Evolutionary conservation across 208 protist species (phyloP).

Genomic region (Tetramitus jugosus): DNA sequence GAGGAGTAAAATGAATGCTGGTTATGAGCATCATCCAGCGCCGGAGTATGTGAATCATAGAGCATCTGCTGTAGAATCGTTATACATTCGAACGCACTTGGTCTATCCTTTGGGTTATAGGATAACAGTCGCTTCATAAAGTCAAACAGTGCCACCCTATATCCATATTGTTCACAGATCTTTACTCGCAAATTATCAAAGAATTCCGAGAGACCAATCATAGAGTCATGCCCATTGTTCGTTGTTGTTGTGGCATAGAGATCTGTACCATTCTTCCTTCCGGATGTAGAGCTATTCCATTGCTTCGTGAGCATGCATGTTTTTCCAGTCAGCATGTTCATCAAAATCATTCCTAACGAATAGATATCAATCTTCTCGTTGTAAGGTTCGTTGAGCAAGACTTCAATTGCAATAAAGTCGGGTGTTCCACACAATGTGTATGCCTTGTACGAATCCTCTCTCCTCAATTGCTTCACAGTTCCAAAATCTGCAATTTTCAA

Average conservation of each 20-base stretch:
- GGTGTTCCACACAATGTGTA: not conserved
- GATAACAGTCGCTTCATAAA: not conserved
- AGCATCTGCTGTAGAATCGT: not conserved
- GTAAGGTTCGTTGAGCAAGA: conserved; percentile 8
- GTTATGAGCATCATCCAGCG: not conserved
- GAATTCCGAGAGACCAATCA: no score
- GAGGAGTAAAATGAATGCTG: not conserved
- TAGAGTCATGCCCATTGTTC: no score
- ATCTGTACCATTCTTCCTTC: no score
- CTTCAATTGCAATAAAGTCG: conserved; percentile 3
- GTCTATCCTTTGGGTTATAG: not conserved
- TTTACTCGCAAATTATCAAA: no score
- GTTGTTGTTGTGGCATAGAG: no score
- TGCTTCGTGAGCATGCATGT: not conserved
- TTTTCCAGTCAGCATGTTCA: conserved; percentile 14
- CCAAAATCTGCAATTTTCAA: conserved; percentile 21
- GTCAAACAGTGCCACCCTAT: not conserved
- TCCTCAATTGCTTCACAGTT: not conserved
- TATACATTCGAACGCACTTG: not conserved
- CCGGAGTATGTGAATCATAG: not conserved
- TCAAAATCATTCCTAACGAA: not conserved
- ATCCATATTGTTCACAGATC: no score
- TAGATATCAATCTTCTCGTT: not conserved
- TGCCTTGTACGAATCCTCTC: no score
- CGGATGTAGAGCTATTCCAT: not conserved